Evolutionary conservation across 2,329 filamentous ascomycete genomes (phyloP).

Genomic region (Erysiphe pulchra): DNA sequence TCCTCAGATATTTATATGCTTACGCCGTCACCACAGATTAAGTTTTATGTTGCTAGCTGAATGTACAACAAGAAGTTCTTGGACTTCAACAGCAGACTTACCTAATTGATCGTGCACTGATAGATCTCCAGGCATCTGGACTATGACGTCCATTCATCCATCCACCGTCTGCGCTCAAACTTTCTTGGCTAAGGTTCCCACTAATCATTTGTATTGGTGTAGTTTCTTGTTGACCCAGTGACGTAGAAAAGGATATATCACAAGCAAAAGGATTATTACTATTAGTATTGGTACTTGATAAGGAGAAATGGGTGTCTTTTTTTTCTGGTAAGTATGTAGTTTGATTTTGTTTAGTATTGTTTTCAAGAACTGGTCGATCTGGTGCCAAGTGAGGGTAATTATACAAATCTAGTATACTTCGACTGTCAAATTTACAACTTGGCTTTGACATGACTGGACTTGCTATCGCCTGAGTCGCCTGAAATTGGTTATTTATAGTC

Average conservation of each 20-base stretch:
- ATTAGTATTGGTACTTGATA: conserved; percentile 3
- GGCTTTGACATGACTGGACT: conserved; percentile 18
- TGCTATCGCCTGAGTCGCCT: conserved; percentile 7
- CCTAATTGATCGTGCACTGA: conserved; percentile 17
- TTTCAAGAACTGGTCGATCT: conserved; percentile 3
- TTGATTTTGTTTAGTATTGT: conserved; percentile 3
- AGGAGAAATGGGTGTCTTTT: conserved; percentile 3
- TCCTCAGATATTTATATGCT: too few species aligned
- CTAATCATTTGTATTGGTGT: conserved; percentile 6
- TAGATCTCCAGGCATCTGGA: conserved; percentile 53
- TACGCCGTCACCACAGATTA: too few species aligned
- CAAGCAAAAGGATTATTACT: conserved; percentile 14
- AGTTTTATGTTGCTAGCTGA: too few species aligned
- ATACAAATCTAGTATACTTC: conserved; percentile 52
- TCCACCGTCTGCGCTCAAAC: conserved; percentile 27
- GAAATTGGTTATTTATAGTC: background rate
- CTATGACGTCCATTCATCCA: conserved; percentile 47
- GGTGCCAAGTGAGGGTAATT: conserved; percentile 19
- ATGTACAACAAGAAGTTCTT: too few species aligned
- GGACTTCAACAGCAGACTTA: conserved; percentile 2
- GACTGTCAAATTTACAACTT: conserved; percentile 34
- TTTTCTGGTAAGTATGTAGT: background rate
- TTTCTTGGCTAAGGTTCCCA: conserved; percentile 38
- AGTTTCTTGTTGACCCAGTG: conserved; percentile 5
- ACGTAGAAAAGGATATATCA: background rate